Conservation (phyloP, 176 grass and related monocot species). For the Rhynchospora tenuis region DNA sequence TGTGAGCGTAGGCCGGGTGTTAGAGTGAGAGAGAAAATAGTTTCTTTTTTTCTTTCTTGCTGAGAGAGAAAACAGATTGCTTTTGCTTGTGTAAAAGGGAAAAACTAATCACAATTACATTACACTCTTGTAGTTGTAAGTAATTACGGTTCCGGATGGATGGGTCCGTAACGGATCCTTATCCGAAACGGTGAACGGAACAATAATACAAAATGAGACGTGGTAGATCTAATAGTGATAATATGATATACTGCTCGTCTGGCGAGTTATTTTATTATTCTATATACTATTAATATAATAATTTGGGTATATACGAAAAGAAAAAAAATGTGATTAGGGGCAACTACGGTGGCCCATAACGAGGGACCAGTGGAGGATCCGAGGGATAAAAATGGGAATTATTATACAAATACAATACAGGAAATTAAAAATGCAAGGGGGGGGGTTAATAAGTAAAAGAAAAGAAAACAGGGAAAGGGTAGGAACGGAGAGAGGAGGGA, state of each 20-base stretch:
- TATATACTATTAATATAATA: slow-evolving; percentile 1
- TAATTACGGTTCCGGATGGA: background rate
- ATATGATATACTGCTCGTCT: background rate
- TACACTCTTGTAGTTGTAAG: background rate
- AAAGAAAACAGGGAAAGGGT: slow-evolving; percentile 29
- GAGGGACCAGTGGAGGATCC: slow-evolving; percentile 3
- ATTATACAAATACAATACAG: slow-evolving; percentile 22
- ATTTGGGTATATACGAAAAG: background rate
- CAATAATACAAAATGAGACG: slow-evolving; percentile 6
- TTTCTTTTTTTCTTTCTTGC: background rate
- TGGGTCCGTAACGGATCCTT: background rate
- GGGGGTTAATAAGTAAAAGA: background rate
- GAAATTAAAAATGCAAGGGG: background rate
- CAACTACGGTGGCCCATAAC: background rate
- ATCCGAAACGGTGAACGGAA: background rate
- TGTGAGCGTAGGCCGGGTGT: background rate
- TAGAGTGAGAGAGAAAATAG: background rate
- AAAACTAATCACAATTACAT: background rate
- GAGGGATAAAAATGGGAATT: background rate
- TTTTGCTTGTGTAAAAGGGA: background rate
- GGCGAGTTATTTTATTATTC: background rate
- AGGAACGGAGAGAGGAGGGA: slow-evolving; percentile 8
- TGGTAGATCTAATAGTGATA: slow-evolving; percentile 19
- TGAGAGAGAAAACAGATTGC: background rate
- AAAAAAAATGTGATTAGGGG: background rate